A percentile compares a stretch with the other conserved stretches of the same genome.
Evolutionary conservation across 1,284 basidiomycete genomes (phyloP).

Genomic region (Ustilago bromivora): DNA sequence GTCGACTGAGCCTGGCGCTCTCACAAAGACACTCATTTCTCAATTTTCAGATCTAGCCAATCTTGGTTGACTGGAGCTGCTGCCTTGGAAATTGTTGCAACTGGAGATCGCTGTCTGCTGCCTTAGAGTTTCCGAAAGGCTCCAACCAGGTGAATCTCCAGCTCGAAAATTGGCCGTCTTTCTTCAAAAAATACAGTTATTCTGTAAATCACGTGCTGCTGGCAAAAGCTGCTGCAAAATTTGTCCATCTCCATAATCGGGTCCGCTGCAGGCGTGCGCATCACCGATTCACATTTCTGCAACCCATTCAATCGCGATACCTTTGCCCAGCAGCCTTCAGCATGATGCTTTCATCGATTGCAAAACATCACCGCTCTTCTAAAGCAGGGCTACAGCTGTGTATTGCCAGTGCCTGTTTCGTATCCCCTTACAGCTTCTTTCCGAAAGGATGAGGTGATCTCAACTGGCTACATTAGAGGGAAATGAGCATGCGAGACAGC

Average conservation of each 20-base stretch:
- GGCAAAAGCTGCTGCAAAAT: too few relatives aligned
- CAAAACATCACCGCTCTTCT: too few relatives aligned
- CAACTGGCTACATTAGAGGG: too few relatives aligned
- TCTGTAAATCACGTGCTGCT: not conserved
- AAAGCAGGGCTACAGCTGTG: too few relatives aligned
- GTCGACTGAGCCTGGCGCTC: not conserved
- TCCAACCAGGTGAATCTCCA: not conserved
- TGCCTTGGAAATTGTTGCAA: not conserved
- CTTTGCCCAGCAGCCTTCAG: too few relatives aligned
- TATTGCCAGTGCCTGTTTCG: too few relatives aligned
- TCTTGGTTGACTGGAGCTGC: not conserved
- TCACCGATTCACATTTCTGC: too few relatives aligned
- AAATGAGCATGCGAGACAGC: not conserved
- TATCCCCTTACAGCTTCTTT: too few relatives aligned
- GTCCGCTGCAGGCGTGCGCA: not conserved
- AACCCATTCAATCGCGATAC: too few relatives aligned
- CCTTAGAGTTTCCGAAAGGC: not conserved
- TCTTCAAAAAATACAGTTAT: not conserved
- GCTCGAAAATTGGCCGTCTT: not conserved
- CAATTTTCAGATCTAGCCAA: not conserved
- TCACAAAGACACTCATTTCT: not conserved
- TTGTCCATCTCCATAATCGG: not conserved
- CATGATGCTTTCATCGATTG: too few relatives aligned
- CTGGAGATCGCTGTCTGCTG: not conserved
- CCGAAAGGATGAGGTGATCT: too few relatives aligned